Base-by-base conservation (phyloP, 768 basidiomycete genomes). In the Cubamyces sp. region DNA sequence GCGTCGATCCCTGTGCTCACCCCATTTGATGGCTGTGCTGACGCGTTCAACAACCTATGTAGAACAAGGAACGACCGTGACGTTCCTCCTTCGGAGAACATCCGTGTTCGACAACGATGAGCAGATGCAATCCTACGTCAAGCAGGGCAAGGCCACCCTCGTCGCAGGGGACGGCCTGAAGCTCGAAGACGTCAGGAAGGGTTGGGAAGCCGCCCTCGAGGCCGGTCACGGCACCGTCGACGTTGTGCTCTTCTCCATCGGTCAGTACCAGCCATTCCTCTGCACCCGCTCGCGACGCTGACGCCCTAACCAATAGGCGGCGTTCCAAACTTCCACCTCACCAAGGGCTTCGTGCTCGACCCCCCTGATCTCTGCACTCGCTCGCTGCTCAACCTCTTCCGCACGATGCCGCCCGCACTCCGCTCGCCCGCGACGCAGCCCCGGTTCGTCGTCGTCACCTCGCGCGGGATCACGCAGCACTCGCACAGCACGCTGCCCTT, bases 91-190 rank as follows among this genome's bases (percentile, higher is more conserved):
- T 39, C 83, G 89, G 30, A 78, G 75, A 18, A 74, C 80, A 0
- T 63, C 74, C 9, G 76, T 78, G 4, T 89, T 90, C 64, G 85
- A 87, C 46, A 64, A 73, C 7, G 83, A 90, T 64, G 74, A 76
- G 23, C 66, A 64, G 2, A 81, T 91, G n/a, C 82, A 88, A 65
- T 61, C 64, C 11, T 81, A 82, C 68, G 67, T 90, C 50, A 70
- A 76, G 49, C 67, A 76, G 0, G 86, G 86, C 5, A 79, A 78
- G 54, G 89, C 83, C 1, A 78, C 72, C 12, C 72, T 90, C 8
- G 67, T 87, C 11, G 77, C 84, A 62, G 89, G 89, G 5, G 87
- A 91, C 64, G 88, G 84, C 0, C 76, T 86, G 7, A 75, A 79
- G 39, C 70, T 77, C 57, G 77, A 75, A 0, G 85, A 89, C 63